Evolutionary conservation across 495 filamentous ascomycete species (phyloP).

Genomic region (Filosporella fistucella): DNA sequence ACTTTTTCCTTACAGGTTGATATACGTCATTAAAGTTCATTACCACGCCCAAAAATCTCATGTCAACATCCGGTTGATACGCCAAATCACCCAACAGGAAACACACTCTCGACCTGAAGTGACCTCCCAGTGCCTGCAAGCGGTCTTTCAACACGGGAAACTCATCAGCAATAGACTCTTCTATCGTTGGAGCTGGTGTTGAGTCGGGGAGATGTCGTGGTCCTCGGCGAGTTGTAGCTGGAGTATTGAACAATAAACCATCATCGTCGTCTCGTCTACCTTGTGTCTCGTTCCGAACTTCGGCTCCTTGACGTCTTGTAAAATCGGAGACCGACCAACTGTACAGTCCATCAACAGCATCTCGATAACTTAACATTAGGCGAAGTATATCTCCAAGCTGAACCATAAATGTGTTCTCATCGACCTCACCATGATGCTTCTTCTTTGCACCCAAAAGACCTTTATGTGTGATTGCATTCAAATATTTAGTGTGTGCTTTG

Average conservation of each 20-base stretch:
- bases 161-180: constrained; percentile 41
- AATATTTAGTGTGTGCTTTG: constrained; percentile 82
- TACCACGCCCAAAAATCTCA: constrained; percentile 90
- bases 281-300: constrained; percentile 64
- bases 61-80: constrained; percentile 91
- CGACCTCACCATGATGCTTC: constrained; percentile 32
- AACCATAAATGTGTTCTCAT: constrained; percentile 79
- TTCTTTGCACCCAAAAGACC: constrained; percentile 75
- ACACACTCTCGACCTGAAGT: constrained; percentile 73
- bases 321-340: constrained; percentile 91
- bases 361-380: constrained; percentile 89
- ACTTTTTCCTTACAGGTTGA: constrained; percentile 32
- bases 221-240: constrained; percentile 22
- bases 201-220: constrained; percentile 17
- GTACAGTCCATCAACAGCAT: constrained; percentile 91
- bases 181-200: constrained; percentile 10
- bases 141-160: constrained; percentile 71
- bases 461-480: constrained; percentile 93
- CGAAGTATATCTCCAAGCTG: constrained; percentile 92
- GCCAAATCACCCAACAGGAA: constrained; percentile 82
- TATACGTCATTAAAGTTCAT: constrained; percentile 99
- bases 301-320: constrained; percentile 80
- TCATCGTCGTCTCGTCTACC: constrained; percentile 48
- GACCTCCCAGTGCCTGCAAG: constrained; percentile 61
- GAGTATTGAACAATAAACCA: constrained; percentile 19